Conservation (phyloP, 2,329 filamentous ascomycete species). For the Aspergillus novoparasiticus region DNA sequence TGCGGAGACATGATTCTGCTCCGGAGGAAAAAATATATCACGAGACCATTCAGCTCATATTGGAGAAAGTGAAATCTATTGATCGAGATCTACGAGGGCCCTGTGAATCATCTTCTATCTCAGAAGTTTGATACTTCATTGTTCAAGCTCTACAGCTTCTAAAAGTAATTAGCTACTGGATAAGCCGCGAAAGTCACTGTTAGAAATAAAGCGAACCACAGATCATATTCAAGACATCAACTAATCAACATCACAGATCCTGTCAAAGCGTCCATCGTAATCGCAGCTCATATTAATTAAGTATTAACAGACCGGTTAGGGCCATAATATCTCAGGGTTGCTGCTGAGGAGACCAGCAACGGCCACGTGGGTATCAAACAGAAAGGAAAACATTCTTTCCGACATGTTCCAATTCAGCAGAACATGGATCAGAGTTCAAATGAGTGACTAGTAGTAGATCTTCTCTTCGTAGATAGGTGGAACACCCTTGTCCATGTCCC, state of each 20-base stretch:
- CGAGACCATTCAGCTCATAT: too few species aligned
- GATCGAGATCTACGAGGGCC: too few species aligned
- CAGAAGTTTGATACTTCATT: not conserved
- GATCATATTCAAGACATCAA: not conserved
- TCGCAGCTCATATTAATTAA: slow-evolving; percentile 2
- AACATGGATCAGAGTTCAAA: not conserved
- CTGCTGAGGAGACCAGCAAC: not conserved
- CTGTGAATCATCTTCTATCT: too few species aligned
- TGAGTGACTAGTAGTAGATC: slow-evolving; percentile 49
- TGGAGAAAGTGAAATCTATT: too few species aligned
- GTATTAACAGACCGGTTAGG: not conserved
- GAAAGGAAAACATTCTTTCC: not conserved
- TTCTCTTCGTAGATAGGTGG: slow-evolving; percentile 64
- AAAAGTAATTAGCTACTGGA: not conserved
- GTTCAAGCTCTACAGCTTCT: not conserved
- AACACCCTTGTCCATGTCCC: slow-evolving; percentile 57
- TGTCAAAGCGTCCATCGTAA: not conserved
- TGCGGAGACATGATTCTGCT: too few species aligned
- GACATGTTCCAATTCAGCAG: not conserved
- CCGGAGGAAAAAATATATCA: too few species aligned
- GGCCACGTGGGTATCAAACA: slow-evolving; percentile 5
- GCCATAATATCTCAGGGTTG: not conserved
- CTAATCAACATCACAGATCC: not conserved
- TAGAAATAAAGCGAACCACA: not conserved
- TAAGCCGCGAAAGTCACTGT: not conserved